Base-by-base conservation (phyloP, 306 rosid species). In the Senna siamea region DNA sequence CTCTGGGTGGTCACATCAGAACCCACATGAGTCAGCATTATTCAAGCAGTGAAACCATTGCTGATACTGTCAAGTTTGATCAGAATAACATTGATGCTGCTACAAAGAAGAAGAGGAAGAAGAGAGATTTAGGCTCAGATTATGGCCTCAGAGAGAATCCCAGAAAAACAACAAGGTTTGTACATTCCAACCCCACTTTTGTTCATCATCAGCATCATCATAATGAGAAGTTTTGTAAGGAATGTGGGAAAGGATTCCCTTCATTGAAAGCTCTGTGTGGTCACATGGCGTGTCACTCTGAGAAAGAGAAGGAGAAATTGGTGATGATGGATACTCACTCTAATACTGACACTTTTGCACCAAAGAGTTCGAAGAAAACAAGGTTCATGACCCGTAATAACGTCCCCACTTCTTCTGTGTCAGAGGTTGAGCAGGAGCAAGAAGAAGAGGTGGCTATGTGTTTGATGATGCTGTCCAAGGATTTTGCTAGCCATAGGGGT, bases 231-330 rank as follows among this genome's bases (percentile, higher is more conserved):
- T 78, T 86, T 34, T 93, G 98, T 51, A 89, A 81, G 66, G 91
- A 91, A 84, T 91, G 97, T 82, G 97, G 98, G 11, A 88, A 86
- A 80, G 89, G 92, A 51, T 93, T 93, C 70, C 70, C 84, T 23
- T 91, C 97, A 22, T 59, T 84, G 85, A 90, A 93, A 78, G 94
- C 97, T 77, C 79, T 91, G 3, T 88, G 89, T 76, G 93, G 96
- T 43, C 97, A 91, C 86, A 89, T 93, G 98, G 96, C 93, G 69
- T 84, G 85, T 81, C 96, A 91, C 76, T 86, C 91, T 4, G 95
- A 91, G 2, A 91, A 84, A 61, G 96, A 89, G 46, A 80, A 90
- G 77, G 73, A 79, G 52, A 86, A 90, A 55, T 69, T 79, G 47
- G 77, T 80, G 40, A 76, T 78, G 87, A 74, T 80, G 89, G 92